Base-by-base conservation (phyloP, 164 flowering plant genomes). In the Berberis vulgaris region DNA sequence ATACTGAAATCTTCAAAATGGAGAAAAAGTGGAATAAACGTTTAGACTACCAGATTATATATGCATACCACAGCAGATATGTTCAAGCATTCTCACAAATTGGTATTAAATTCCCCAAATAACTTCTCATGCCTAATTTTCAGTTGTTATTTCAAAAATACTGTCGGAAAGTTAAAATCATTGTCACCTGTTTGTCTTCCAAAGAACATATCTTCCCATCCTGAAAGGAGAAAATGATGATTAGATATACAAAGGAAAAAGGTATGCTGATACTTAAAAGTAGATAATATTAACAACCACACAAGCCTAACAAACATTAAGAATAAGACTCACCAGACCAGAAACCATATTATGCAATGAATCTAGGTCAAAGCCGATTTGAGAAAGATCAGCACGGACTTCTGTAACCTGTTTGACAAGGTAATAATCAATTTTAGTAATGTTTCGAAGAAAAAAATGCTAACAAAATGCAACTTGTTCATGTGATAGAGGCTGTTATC, bases 131-230 rank as follows among this genome's bases (percentile, higher is more conserved):
- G 26, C 26, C 26, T 26, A 26, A 26, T 26, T 26, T 26, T 26
- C 26, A 26, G 7, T 50, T 40, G 4, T 45, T 40, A 12, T 41
- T 49, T 5, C 54, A 50, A 41, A 49, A 41, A 4, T 26, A 40
- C 40, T 9, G 43, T 9, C 40, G 43, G 39, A 52, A 52, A 52
- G 4, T 52, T 52, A n/a, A 52, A 52, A 11, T 52, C n/a, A 7
- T 4, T 6, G 10, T 71, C 62, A 90, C 97, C 95, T 88, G 97
- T 68, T 90, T 87, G 49, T 68, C 73, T 73, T 84, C 90, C 67
- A 90, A 64, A 42, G 85, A 61, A 59, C 64, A 65, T 40, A 88
- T 77, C 68, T 81, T 86, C 41, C 83, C 90, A 78, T 85, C 89
- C 97, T 90, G 85, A 56, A 74, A 70, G 59, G 60, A 57, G n/a